Evolutionary conservation across 495 filamentous ascomycete species (phyloP), one percentile per base, ranked within the genome.

Genomic region (Annulohypoxylon moriforme): DNA sequence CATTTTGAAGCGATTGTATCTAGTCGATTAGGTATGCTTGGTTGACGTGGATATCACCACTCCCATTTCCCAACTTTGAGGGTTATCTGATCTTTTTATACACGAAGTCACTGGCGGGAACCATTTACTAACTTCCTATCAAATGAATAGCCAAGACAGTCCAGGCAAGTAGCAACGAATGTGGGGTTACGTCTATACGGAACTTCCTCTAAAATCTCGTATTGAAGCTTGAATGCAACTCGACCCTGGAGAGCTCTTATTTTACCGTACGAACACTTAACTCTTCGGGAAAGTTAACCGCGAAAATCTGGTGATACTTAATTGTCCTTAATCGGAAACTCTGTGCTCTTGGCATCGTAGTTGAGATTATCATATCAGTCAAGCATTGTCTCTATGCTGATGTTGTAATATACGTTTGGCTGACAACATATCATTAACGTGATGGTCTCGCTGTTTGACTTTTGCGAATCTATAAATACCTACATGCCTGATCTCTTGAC

Each of bases 351-450:
- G 52, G 40, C 36, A 25, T 16, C 36, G 9, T 8, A 33, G 25
- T 40, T 25, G 38, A 40, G 0, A 91, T 79, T 0, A 81, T 74
- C 6, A 80, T 82, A 70, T 86, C 4, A 36, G 24, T 42, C 5
- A 9, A 3, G 22, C 1, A 4, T 7, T 9, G 8, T 14, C 24
- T 4, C 4, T 44, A 4, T 44, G 2, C 16, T 4, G 20, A 20
- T 44, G 16, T 20, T 20, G 40, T n/a, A n/a, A 44, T 18, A 18
- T 4, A 44, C 4, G 1, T 44, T 20, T 44, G 3, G n/a, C 7
- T 44, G 40, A 9, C 16, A 20, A 44, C 40, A 44, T 44, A 40
- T n/a, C 13, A 40, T 40, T 4, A 40, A 40, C 7, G 11, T 40
- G 2, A 10, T 38, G 36, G n/a, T 3, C 14, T 40, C 1, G 13